Evolutionary conservation across 2,329 filamentous ascomycete species (phyloP).

Genomic region (Aspergillus tanneri): DNA sequence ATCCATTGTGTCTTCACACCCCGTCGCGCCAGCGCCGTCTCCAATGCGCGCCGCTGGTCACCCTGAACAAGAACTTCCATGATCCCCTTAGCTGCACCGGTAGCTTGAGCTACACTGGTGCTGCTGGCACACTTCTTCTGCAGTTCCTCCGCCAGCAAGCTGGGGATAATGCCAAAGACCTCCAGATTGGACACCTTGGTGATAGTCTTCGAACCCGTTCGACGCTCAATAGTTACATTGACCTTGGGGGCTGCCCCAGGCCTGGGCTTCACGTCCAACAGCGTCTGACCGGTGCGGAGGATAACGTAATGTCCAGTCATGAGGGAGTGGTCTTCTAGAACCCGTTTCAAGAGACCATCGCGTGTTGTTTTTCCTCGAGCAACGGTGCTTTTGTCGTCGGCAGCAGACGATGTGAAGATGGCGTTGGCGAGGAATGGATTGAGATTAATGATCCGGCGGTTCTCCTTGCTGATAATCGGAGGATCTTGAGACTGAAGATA

Average conservation of each 20-base stretch:
- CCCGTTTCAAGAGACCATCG: constrained; percentile 60
- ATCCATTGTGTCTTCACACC: constrained; percentile 62
- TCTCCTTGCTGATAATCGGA: constrained; percentile 55
- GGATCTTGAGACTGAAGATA: constrained; percentile 59
- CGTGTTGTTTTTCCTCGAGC: constrained; percentile 59
- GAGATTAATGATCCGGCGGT: constrained; percentile 61
- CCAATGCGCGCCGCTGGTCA: constrained; percentile 61
- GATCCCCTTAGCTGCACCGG: constrained; percentile 61
- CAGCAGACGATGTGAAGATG: constrained; percentile 55
- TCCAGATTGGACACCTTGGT: constrained; percentile 64
- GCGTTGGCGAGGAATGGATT: constrained; percentile 63
- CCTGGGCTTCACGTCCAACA: constrained; percentile 57
- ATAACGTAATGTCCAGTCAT: constrained; percentile 60
- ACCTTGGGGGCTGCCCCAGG: constrained; percentile 61
- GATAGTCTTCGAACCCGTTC: constrained; percentile 65
- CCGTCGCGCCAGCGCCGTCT: constrained; percentile 59
- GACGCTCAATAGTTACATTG: constrained; percentile 60
- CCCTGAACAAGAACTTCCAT: constrained; percentile 69
- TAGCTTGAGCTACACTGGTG: constrained; percentile 62
- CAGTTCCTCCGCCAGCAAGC: constrained; percentile 62
- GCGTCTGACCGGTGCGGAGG: constrained; percentile 43
- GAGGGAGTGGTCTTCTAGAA: constrained; percentile 50
- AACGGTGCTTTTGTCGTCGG: constrained; percentile 56
- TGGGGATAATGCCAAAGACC: constrained; percentile 60
- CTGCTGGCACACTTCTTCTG: constrained; percentile 68